Evolutionary conservation across 2,329 filamentous ascomycete species (phyloP), one percentile per base, ranked within the genome.

Genomic region (Fusarium praegraminearum): DNA sequence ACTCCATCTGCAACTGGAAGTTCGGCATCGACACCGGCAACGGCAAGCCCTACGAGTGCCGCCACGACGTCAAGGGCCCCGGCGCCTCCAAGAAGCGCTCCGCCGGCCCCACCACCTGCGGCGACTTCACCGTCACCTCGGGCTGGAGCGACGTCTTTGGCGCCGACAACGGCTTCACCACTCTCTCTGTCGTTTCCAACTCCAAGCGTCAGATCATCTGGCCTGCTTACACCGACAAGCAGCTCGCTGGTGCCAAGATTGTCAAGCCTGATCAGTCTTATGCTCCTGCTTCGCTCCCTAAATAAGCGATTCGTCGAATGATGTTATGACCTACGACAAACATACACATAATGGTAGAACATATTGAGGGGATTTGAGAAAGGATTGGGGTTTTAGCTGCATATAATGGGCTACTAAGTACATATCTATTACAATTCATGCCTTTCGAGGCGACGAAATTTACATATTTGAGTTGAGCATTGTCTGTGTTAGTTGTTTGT

Each of bases 121-220:
- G 85, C 40, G 73, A 73, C 61, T 88, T 81, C 80, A 84, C 80
- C 66, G 71, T 88, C 73, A 84, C 83, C 52, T 83, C 83, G 3
- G 83, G 84, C 78, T 88, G 86, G 86, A 85, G 82, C 75, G 85
- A 81, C 74, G 82, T 86, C 72, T 88, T 88, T 68, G 86, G 85
- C 51, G 60, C 77, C 15, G 82, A 76, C 65, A 78, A 83, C 28
- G 86, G 84, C 69, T 88, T 87, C 80, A 87, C 85, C 26, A 86
- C 83, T 24, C 77, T 88, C 30, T 79, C 83, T 22, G 82, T 88
- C 55, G 80, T 83, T 47, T 78, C 86, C 76, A 77, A 79, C 67
- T 67, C 69, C 53, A 75, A 79, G 70, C 77, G 76, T 49, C 78
- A 81, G 65, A 87, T 88, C 58, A 75, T 82, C 64, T 88, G 79